These are phyloP conservation scores for Luzula sylvatica DNA, from an alignment of 176 grass and related monocot genomes.

Conservation along the genomic window DNA sequence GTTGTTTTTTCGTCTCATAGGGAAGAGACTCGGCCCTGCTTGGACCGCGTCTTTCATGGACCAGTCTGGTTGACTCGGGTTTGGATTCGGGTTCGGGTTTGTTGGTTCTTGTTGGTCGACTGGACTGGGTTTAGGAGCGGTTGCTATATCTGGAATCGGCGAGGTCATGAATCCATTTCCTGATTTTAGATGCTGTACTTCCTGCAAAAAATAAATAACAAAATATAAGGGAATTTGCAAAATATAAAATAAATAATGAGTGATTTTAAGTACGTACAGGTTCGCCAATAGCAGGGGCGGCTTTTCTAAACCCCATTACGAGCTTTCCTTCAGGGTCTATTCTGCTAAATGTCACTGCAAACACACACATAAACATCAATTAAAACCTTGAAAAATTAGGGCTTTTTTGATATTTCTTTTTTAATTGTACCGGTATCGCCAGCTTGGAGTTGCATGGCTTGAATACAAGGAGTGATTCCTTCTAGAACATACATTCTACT, in stretches of 20 bases:
- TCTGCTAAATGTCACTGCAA: conserved; percentile 82
- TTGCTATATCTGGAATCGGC: conserved; percentile 9
- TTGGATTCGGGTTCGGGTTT: not conserved
- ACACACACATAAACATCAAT: conserved; percentile 4
- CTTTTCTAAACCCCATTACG: conserved; percentile 95
- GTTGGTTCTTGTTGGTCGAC: no score
- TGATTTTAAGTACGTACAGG: conserved; percentile 31
- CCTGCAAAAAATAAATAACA: conserved; percentile 33
- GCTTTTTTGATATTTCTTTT: not conserved
- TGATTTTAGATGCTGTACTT: conserved; percentile 54
- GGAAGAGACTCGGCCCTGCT: conserved; percentile 5
- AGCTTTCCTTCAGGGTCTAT: conserved; percentile 94
- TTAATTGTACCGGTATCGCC: conserved; percentile 71
- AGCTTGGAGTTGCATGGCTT: conserved; percentile 94
- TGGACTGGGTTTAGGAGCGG: no score
- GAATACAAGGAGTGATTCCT: conserved; percentile 97
- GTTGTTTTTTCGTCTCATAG: conserved; percentile 44
- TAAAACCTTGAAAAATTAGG: not conserved
- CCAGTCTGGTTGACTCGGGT: conserved; percentile 6
- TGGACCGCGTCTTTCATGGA: no score
- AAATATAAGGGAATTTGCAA: not conserved
- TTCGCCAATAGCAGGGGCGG: conserved; percentile 43
- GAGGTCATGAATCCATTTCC: conserved; percentile 38
- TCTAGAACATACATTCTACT: conserved; percentile 99
- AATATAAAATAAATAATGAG: conserved; percentile 6